Evolutionary conservation across 116 monocot species (phyloP).

Genomic region (Papilionanthe hybrid): DNA sequence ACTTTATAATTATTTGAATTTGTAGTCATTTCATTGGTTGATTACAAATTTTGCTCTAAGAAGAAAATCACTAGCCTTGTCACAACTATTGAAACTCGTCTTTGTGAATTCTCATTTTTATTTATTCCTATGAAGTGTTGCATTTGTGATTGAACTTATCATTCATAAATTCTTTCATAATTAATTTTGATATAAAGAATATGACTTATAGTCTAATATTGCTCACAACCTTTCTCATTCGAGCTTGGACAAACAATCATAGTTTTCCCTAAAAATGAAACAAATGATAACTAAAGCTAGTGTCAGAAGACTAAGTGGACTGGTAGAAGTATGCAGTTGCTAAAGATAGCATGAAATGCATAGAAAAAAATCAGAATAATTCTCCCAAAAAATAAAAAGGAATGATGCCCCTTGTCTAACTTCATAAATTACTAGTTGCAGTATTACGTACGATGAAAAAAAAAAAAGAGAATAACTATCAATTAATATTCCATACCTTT

Average conservation of each 20-base stretch:
- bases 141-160: background rate
- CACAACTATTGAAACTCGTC: background rate
- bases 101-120: background rate
- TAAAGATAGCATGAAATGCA: background rate
- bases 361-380: background rate
- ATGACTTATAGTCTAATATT: background rate
- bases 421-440: background rate
- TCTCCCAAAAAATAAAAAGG: background rate
- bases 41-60: too few relatives aligned
- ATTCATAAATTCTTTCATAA: background rate
- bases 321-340: background rate
- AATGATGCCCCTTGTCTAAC: too few relatives aligned
- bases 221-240: background rate
- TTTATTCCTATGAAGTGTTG: background rate
- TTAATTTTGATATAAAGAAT: background rate
- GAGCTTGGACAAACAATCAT: background rate
- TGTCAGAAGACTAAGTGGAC: background rate
- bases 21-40: too few relatives aligned
- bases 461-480: background rate
- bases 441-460: background rate
- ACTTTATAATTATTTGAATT: too few relatives aligned
- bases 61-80: background rate
- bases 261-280: background rate
- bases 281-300: background rate
- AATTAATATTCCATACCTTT: slow-evolving; percentile 46